Conservation (phyloP, 2,329 filamentous ascomycete species). For the Pestalotiopsis sp. region DNA sequence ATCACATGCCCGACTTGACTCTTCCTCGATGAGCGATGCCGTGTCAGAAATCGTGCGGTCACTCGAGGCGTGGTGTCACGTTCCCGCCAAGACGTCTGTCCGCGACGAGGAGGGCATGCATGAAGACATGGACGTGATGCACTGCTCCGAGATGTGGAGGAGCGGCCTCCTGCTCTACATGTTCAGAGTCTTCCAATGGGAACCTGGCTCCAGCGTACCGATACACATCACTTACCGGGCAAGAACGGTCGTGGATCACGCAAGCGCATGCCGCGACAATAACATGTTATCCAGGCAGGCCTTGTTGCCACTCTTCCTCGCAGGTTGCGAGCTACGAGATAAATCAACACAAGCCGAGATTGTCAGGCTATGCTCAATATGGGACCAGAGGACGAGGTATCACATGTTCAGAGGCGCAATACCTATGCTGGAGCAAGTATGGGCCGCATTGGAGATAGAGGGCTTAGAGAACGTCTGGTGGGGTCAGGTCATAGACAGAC, state of each 20-base stretch:
- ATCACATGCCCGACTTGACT: not conserved
- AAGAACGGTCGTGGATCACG: not conserved
- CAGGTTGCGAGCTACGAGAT: constrained; percentile 9
- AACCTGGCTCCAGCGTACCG: not conserved
- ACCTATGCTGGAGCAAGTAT: constrained; percentile 11
- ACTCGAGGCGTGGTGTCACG: constrained; percentile 2
- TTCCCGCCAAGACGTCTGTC: not conserved
- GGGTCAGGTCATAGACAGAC: constrained; percentile 16
- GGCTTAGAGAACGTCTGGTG: constrained; percentile 17
- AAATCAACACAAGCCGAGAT: not conserved
- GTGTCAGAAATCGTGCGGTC: not conserved
- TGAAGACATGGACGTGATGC: constrained; percentile 7
- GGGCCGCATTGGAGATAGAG: not conserved
- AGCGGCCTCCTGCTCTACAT: constrained; percentile 7
- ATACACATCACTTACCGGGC: not conserved
- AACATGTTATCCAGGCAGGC: constrained; percentile 8
- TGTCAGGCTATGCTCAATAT: not conserved
- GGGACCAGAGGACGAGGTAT: constrained; percentile 6
- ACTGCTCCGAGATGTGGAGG: constrained; percentile 13
- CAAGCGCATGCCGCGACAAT: constrained; percentile 8
- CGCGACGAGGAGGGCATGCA: constrained; percentile 5
- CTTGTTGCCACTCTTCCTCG: constrained; percentile 11
- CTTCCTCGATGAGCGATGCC: not conserved
- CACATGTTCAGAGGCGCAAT: constrained; percentile 8
- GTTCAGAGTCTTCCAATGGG: constrained; percentile 5